Base-by-base conservation (phyloP, 208 protist genomes). In the Zelonia costaricensis region DNA sequence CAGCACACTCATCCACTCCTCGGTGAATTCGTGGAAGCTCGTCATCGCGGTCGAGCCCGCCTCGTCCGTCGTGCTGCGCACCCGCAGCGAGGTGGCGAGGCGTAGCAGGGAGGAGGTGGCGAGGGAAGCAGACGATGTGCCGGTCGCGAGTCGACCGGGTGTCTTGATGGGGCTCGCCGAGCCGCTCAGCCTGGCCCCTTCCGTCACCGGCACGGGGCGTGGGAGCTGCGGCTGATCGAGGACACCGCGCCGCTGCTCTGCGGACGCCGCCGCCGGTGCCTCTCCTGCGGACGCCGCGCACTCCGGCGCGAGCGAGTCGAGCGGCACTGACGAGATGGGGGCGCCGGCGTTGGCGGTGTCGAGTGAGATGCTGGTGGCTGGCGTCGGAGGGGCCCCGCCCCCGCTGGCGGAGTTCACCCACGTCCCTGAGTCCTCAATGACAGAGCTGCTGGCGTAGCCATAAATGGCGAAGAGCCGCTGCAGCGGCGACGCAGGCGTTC, bases 1-100 rank as follows among this genome's bases (percentile, higher is more conserved):
- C 49, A 63, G 10, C 30, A 58, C 8, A 33, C 60, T 53, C 48
- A 71, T 28, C 39, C 30, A 58, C 47, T 52, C 56, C 47, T 64
- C 64, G 9, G 64, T 54, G 4, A 48, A 58, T 3, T 63, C 64
- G 31, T 36, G 48, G 31, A 49, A 25, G 13, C 54, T 27, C 7
- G 4, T 38, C 7, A 13, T 4, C 33, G 7, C 36, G 13, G 40
- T 31, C 23, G 55, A 44, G 25, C 18, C n/a, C n/a, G 38, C 30
- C 3, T 56, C 40, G 22, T 62, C 55, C 20, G 12, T 18, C 20
- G n/a, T 22, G 20, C 55, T 57, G 2, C 28, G 55, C 31, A 33
- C 39, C 55, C 57, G 56, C 28, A 62, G 47, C 16, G 55, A 62
- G 18, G 27, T 23, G 16, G 28, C 27, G 30, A 22, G 16, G 20